phyloP scores from a whole-genome alignment of 2,329 filamentous ascomycete genomes.

The Myriosclerotinia curreyana region DNA sequence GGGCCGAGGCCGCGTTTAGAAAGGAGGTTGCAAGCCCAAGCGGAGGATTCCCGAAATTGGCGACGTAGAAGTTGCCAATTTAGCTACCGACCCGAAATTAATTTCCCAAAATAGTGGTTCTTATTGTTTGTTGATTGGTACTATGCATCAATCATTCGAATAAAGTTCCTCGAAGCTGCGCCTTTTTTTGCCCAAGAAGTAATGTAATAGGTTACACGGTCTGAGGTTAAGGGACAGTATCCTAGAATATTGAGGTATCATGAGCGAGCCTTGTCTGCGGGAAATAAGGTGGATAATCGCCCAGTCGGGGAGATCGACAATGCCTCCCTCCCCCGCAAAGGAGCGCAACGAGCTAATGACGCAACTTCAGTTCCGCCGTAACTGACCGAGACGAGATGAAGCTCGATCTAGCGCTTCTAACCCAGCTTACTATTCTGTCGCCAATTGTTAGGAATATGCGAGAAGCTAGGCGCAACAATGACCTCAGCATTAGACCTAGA shows the following conservation, averaged over 20 bases:
- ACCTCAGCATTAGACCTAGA: not conserved
- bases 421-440: not conserved
- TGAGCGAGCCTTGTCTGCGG: not conserved
- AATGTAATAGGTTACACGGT: conserved; percentile 2
- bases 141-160: not conserved
- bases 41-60: too few species aligned
- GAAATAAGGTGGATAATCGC: not conserved
- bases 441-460: too few species aligned
- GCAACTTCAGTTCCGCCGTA: not conserved
- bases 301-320: not conserved
- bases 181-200: not conserved
- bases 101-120: not conserved
- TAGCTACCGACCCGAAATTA: not conserved
- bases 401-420: not conserved
- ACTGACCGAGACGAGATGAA: not conserved
- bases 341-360: not conserved
- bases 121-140: not conserved
- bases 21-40: not conserved
- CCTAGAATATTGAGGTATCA: not conserved
- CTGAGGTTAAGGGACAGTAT: not conserved
- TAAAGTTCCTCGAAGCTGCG: not conserved
- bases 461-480: not conserved
- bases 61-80: not conserved
- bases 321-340: not conserved
- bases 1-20: not conserved